These are phyloP conservation scores for Leptomonas seymouri DNA, from an alignment of 208 protist genomes.

Conservation along the genomic window DNA sequence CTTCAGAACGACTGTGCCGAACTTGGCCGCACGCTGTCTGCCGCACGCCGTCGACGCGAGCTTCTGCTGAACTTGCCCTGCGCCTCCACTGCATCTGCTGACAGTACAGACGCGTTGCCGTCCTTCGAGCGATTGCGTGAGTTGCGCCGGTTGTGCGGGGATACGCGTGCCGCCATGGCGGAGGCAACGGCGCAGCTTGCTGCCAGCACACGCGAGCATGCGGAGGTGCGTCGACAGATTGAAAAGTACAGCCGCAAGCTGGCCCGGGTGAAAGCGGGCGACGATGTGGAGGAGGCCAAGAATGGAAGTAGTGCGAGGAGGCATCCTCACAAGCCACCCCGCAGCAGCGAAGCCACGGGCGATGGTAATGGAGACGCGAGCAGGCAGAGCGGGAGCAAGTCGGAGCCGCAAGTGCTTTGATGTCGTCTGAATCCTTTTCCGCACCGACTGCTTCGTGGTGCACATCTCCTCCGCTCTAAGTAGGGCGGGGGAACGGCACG, in stretches of 20 bases:
- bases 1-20: slow-evolving; percentile 65
- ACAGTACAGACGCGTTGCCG: not conserved
- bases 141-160: slow-evolving; percentile 46
- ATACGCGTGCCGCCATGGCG: slow-evolving; percentile 48
- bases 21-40: slow-evolving; percentile 40
- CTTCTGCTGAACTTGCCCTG: slow-evolving; percentile 37
- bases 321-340: too few species aligned
- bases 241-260: slow-evolving; percentile 68
- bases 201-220: slow-evolving; percentile 40
- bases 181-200: slow-evolving; percentile 57
- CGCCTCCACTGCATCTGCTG: not conserved
- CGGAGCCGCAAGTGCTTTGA: too few species aligned
- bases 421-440: too few species aligned
- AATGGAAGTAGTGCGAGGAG: too few species aligned
- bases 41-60: slow-evolving; percentile 44
- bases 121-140: slow-evolving; percentile 42
- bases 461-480: too few species aligned
- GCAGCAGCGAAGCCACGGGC: not conserved
- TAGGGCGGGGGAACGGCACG: too few species aligned
- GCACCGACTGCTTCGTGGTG: too few species aligned
- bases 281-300: not conserved
- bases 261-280: slow-evolving; percentile 17
- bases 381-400: too few species aligned
- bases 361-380: not conserved
- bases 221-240: slow-evolving; percentile 46